These are phyloP conservation scores for Daldinia concentrica DNA, from an alignment of 495 filamentous ascomycete genomes.

Conservation along the genomic window DNA sequence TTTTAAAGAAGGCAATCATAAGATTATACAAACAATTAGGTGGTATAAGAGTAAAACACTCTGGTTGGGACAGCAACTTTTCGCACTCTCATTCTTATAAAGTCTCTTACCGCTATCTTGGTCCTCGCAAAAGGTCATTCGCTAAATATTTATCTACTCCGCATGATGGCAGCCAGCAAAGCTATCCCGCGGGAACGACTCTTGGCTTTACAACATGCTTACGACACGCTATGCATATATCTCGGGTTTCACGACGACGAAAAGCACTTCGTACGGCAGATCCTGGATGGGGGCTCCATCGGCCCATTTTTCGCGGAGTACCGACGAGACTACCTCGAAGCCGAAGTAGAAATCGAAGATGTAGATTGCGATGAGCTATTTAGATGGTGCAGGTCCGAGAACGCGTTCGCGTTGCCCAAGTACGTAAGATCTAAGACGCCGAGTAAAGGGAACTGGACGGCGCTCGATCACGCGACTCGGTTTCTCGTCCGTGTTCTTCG, in stretches of 20 bases:
- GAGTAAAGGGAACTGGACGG: conserved; percentile 32
- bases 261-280: conserved; percentile 22
- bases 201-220: conserved; percentile 36
- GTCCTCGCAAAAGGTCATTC: neutral
- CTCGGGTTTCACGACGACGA: conserved; percentile 40
- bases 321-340: conserved; percentile 40
- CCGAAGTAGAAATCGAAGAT: conserved; percentile 2
- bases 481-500: conserved; percentile 41
- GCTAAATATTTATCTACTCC: neutral
- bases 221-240: conserved; percentile 37
- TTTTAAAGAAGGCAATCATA: neutral
- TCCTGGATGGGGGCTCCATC: conserved; percentile 38
- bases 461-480: conserved; percentile 38
- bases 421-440: conserved; percentile 15
- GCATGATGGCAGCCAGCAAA: conserved; percentile 15
- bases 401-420: conserved; percentile 30
- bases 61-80: neutral
- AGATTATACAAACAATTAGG: neutral
- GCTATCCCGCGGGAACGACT: conserved; percentile 35
- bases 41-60: neutral
- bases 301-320: conserved; percentile 42
- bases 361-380: conserved; percentile 36
- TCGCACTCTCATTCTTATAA: neutral
- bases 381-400: conserved; percentile 18
- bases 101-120: neutral